Percentiles rank a stretch among this genome's conserved stretches.
phyloP scores from a whole-genome alignment of 2,329 filamentous ascomycete species.

The Penicillium sp. region DNA sequence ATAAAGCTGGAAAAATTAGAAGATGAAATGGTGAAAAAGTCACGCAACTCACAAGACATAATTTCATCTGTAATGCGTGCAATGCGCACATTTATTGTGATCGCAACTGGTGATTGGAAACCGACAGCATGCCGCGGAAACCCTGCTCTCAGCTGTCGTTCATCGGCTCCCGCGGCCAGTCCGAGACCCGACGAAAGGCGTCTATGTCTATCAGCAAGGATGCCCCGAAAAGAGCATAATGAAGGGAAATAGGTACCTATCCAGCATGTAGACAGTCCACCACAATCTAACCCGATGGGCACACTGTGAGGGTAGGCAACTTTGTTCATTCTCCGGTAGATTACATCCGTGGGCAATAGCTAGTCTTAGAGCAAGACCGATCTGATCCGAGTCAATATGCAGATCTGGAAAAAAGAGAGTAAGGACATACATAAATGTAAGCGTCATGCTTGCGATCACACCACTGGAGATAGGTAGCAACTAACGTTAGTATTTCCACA shows the following conservation, averaged over 20 bases:
- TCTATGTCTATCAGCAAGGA: conserved; percentile 5
- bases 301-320: conserved; percentile 20
- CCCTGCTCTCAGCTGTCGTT: conserved; percentile 17
- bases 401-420: not conserved
- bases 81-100: conserved; percentile 21
- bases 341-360: conserved; percentile 22
- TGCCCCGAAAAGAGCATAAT: not conserved
- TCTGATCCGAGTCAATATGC: conserved; percentile 4
- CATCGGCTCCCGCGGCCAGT: conserved; percentile 20
- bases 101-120: conserved; percentile 19
- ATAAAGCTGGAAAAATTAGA: conserved; percentile 12
- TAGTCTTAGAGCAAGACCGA: conserved; percentile 19
- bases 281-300: conserved; percentile 22
- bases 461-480: conserved; percentile 23
- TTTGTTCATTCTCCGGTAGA: conserved; percentile 14
- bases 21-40: not conserved
- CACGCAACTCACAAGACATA: conserved; percentile 16
- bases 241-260: conserved; percentile 10
- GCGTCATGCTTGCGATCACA: conserved; percentile 23
- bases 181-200: conserved; percentile 21
- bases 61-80: conserved; percentile 24
- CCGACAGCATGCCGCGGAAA: conserved; percentile 15
- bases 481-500: conserved; percentile 19
- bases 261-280: conserved; percentile 28
- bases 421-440: conserved; percentile 16